Evolutionary conservation across 1,284 basidiomycete species (phyloP).

Genomic region (Phellinidium pouzarii): DNA sequence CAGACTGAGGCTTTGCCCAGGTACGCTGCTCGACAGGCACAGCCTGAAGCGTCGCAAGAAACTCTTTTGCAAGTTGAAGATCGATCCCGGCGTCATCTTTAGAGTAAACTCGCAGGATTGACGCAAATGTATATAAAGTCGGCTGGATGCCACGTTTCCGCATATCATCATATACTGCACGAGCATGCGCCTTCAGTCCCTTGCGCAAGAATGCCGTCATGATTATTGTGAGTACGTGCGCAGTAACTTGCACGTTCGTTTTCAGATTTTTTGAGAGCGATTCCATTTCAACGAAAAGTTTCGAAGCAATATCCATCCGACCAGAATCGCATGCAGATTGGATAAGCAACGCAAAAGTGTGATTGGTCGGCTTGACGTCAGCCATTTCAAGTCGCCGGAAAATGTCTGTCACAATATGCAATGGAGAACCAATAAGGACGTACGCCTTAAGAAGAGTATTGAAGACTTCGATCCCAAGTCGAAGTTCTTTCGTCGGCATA

Average conservation of each 20-base stretch:
- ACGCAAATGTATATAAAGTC: conserved; percentile 63
- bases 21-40: conserved; percentile 28
- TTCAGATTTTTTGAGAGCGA: conserved; percentile 31
- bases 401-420: conserved; percentile 55
- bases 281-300: conserved; percentile 69
- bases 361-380: conserved; percentile 50
- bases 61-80: conserved; percentile 52
- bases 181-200: conserved; percentile 53
- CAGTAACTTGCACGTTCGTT: conserved; percentile 40
- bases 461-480: conserved; percentile 51
- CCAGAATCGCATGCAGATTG: conserved; percentile 80
- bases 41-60: conserved; percentile 46
- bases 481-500: conserved; percentile 29
- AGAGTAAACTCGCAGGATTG: conserved; percentile 62
- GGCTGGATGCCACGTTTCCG: conserved; percentile 58
- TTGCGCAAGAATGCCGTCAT: conserved; percentile 72
- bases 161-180: conserved; percentile 74
- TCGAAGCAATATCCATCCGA: conserved; percentile 57
- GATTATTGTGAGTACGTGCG: conserved; percentile 77
- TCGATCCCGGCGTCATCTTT: conserved; percentile 42
- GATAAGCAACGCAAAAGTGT: conserved; percentile 74
- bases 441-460: conserved; percentile 85
- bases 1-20: conserved; percentile 36
- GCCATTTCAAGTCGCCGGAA: conserved; percentile 53
- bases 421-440: conserved; percentile 75